phyloP scores from a whole-genome alignment of 2,329 filamentous ascomycete genomes.

The Mycosphaerella sp. region DNA sequence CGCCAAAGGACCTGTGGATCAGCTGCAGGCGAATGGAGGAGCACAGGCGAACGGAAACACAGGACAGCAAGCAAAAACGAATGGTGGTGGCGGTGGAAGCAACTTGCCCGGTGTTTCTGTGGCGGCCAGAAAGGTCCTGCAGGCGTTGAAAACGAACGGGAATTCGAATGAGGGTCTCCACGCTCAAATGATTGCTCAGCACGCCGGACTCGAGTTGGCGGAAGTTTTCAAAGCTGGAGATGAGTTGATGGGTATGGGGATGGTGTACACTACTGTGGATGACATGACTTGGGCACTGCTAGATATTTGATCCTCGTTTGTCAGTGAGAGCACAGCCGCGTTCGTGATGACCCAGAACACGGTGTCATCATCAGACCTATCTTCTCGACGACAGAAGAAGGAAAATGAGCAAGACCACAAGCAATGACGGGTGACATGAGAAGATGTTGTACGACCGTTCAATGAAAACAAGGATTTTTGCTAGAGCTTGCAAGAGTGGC shows the following conservation, averaged over 20 bases:
- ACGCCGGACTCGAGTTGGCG: slow-evolving; percentile 57
- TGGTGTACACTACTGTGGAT: slow-evolving; percentile 87
- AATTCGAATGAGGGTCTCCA: slow-evolving; percentile 80
- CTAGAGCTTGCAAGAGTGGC: no score
- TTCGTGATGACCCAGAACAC: not conserved
- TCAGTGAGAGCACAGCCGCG: not conserved
- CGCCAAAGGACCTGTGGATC: slow-evolving; percentile 59
- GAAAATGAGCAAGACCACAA: not conserved
- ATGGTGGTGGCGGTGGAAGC: slow-evolving; percentile 31
- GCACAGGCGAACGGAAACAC: slow-evolving; percentile 28
- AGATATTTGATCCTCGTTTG: slow-evolving; percentile 48
- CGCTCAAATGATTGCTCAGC: slow-evolving; percentile 65
- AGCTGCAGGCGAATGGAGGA: slow-evolving; percentile 35
- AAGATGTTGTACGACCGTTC: not conserved
- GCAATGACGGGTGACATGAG: not conserved
- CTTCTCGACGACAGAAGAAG: no score
- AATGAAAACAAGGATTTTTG: no score
- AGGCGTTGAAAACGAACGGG: slow-evolving; percentile 58
- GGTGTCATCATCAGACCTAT: no score
- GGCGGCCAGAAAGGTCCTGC: slow-evolving; percentile 62
- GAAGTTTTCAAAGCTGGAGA: slow-evolving; percentile 75
- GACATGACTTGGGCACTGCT: slow-evolving; percentile 87
- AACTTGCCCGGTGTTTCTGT: slow-evolving; percentile 37
- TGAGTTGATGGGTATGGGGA: slow-evolving; percentile 65
- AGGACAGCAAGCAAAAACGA: slow-evolving; percentile 21